These are phyloP conservation scores for Colletotrichum endophyticum DNA, from an alignment of 2,329 filamentous ascomycete species.

Conservation along the genomic window DNA sequence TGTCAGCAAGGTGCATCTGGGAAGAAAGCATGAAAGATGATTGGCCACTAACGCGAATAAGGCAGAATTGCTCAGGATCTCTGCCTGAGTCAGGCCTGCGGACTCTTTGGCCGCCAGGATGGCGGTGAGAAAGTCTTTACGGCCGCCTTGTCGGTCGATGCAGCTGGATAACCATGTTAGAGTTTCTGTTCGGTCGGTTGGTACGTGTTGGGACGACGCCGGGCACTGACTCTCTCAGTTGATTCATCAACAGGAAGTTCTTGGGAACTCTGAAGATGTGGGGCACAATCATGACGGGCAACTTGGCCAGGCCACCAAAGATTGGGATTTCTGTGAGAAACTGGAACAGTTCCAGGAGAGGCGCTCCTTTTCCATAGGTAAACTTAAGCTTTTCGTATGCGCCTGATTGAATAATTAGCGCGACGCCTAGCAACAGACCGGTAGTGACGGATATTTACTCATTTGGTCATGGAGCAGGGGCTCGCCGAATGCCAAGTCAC, in stretches of 20 bases:
- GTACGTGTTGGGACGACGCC: neutral
- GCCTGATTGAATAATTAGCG: neutral
- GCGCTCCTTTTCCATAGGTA: neutral
- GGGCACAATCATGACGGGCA: neutral
- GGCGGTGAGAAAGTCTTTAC: constrained; percentile 4
- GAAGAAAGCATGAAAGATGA: neutral
- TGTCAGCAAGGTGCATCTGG: neutral
- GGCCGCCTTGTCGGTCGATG: neutral
- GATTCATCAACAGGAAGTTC: constrained; percentile 8
- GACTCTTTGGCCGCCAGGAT: neutral
- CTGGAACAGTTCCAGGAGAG: neutral
- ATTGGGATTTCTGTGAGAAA: neutral
- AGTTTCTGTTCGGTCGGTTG: neutral
- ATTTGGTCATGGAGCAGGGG: constrained; percentile 7
- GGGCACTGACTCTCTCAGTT: neutral
- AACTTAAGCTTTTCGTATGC: neutral
- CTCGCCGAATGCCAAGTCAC: neutral
- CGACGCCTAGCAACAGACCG: neutral
- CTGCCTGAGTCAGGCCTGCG: neutral
- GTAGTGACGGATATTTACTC: neutral
- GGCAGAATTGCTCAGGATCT: neutral
- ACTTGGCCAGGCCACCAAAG: neutral
- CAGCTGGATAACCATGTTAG: neutral
- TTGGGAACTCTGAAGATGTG: constrained; percentile 6
- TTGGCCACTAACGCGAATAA: neutral